phyloP scores from a whole-genome alignment of 2,329 filamentous ascomycete genomes.

The Xenosphaeropsis pyriputrescens region DNA sequence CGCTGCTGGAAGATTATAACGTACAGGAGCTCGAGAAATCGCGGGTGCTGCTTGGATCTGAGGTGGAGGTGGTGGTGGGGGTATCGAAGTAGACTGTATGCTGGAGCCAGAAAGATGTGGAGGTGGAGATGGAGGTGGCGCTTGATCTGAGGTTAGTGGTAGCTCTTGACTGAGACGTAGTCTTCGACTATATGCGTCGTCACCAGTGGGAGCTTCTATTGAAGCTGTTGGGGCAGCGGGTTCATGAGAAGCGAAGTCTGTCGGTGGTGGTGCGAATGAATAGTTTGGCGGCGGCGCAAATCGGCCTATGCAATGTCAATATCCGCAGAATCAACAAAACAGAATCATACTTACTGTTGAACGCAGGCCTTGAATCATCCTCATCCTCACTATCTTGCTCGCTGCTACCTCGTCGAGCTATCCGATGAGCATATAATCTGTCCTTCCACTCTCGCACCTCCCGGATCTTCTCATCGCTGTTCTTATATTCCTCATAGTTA shows the following conservation, averaged over 20 bases:
- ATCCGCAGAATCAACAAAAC: background rate
- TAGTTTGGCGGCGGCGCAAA: constrained; percentile 45
- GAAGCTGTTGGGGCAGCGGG: constrained; percentile 29
- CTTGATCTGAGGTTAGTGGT: constrained; percentile 5
- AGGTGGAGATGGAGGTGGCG: constrained; percentile 10
- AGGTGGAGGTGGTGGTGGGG: constrained; percentile 18
- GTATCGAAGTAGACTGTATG: constrained; percentile 17
- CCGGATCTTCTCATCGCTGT: constrained; percentile 68
- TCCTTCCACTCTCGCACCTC: constrained; percentile 81
- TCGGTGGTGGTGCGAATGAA: constrained; percentile 39
- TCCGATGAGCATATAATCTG: constrained; percentile 58
- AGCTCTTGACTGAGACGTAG: constrained; percentile 35
- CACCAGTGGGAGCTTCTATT: constrained; percentile 45
- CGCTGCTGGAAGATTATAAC: constrained; percentile 44
- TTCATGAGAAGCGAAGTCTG: constrained; percentile 10
- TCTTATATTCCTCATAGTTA: constrained; percentile 70
- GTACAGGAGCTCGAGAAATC: constrained; percentile 67
- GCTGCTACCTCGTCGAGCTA: constrained; percentile 29
- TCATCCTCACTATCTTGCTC: constrained; percentile 27
- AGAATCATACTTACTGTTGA: constrained; percentile 25
- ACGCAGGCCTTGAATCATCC: constrained; percentile 23
- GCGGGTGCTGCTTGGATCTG: constrained; percentile 27
- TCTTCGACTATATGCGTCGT: constrained; percentile 54
- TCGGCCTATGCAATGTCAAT: constrained; percentile 26
- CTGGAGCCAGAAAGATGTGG: constrained; percentile 12